Base-by-base conservation (phyloP, 805 yeast species). In the Nakazawaea anatomiae region DNA sequence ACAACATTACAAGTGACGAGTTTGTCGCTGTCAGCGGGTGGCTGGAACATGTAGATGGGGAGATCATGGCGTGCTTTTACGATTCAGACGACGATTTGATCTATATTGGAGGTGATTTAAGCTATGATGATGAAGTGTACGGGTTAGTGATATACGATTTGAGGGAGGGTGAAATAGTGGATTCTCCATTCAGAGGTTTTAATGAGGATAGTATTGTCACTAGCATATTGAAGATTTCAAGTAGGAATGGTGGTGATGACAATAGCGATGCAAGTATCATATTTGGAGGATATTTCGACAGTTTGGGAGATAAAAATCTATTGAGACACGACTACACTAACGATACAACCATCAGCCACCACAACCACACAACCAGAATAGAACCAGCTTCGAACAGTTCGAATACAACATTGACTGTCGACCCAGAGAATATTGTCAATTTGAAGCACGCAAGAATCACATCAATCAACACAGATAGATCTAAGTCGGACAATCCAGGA, bases 21-120 rank as follows among this genome's bases (percentile, higher is more conserved):
- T 42, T 51, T 25, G 12, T 11, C 8, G 30, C 18, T 2, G 32
- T 51, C 5, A 10, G 42, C 6, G 54, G 49, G 11, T 68, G 72
- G 72, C 39, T 54, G 4, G 34, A 56, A n/a, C 32, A 35, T 5
- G 67, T 64, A 1, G 44, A 61, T 3, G 83, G 82, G 5, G 51
- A 62, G 1, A 73, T 85, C 2, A 57, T 64, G 4, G 58, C 82
- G 0, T 73, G 79, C 0, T 68, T 70, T 40, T 77, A 81, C 50
- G 83, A 83, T 65, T 45, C 56, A 1, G 73, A 71, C 43, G 63
- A 67, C 35, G 66, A 76, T 27, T 51, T 79, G 27, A 75, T 89
- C 0, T 89, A 87, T 60, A 76, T 88, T 46, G 99, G 97, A 8
- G 99, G 99, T 25, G 74, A 79, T 53, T 79, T 92, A 57, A 63